These are phyloP conservation scores for Didymella segeticola DNA, from an alignment of 2,329 filamentous ascomycete species.

Conservation along the genomic window DNA sequence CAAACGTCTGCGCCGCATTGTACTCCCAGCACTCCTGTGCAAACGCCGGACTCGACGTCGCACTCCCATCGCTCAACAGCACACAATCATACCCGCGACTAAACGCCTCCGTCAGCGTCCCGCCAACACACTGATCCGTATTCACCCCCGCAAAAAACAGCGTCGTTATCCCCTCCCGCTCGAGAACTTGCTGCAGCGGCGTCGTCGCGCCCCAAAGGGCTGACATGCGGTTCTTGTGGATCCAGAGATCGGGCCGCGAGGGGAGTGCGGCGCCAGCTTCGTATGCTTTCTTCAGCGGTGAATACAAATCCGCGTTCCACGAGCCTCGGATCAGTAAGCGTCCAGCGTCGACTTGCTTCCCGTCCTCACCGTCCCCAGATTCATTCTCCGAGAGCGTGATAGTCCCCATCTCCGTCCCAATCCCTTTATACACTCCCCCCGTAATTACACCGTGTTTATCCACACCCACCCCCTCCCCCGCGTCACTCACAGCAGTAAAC, in stretches of 20 bases:
- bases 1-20: constrained; percentile 51
- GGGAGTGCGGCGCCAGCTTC: constrained; percentile 22
- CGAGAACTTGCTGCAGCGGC: constrained; percentile 46
- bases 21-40: constrained; percentile 51
- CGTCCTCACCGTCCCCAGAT: constrained; percentile 22
- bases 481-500: constrained; percentile 28
- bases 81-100: constrained; percentile 54
- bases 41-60: constrained; percentile 49
- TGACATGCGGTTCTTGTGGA: constrained; percentile 53
- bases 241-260: constrained; percentile 32
- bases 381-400: constrained; percentile 13
- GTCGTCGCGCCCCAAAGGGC: constrained; percentile 49
- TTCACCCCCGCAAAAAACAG: constrained; percentile 53
- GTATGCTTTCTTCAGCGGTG: constrained; percentile 46
- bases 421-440: not conserved
- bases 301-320: constrained; percentile 52
- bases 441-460: not conserved
- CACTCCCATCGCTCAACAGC: constrained; percentile 51
- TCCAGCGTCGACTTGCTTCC: constrained; percentile 41
- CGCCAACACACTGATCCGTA: constrained; percentile 54
- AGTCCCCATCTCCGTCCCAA: not conserved
- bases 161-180: constrained; percentile 49
- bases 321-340: constrained; percentile 47
- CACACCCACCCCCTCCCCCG: not conserved
- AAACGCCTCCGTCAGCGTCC: constrained; percentile 52